These are phyloP conservation scores for Fusarium solani-melongenae DNA, from an alignment of 2,329 filamentous ascomycete genomes.

Conservation along the genomic window DNA sequence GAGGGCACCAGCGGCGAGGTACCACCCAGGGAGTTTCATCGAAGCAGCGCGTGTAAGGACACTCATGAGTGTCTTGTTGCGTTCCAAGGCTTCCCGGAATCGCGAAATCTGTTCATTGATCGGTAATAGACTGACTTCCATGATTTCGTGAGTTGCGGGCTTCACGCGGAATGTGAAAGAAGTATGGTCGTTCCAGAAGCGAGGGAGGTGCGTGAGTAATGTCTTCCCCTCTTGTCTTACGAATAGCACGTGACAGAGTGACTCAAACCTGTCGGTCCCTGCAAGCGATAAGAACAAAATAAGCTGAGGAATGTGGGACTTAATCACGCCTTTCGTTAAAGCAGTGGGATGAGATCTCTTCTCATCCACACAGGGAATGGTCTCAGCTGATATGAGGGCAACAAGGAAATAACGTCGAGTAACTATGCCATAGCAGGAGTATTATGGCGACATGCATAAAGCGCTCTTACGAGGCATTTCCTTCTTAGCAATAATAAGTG, in stretches of 20 bases:
- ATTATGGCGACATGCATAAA: not conserved
- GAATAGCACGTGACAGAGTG: not conserved
- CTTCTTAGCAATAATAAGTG: not conserved
- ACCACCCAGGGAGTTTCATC: constrained; percentile 49
- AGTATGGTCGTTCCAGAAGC: not conserved
- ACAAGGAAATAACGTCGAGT: not conserved
- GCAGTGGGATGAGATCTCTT: not conserved
- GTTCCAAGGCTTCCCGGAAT: constrained; percentile 38
- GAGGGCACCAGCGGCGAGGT: constrained; percentile 50
- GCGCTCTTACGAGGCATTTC: not conserved
- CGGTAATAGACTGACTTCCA: constrained; percentile 40
- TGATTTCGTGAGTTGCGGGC: not conserved
- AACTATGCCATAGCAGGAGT: not conserved
- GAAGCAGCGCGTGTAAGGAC: constrained; percentile 42
- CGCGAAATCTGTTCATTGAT: constrained; percentile 40
- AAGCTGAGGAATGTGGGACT: not conserved
- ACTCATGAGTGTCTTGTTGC: constrained; percentile 44
- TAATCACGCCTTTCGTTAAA: not conserved
- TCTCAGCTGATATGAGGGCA: not conserved
- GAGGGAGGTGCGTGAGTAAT: not conserved
- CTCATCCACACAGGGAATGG: not conserved
- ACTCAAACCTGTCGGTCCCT: not conserved
- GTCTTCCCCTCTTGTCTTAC: not conserved
- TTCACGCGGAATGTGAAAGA: not conserved
- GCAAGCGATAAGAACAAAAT: not conserved